Evolutionary conservation across 2,329 filamentous ascomycete genomes (phyloP), one percentile per base, ranked within the genome.

Genomic region (Pezicula carpinea): DNA sequence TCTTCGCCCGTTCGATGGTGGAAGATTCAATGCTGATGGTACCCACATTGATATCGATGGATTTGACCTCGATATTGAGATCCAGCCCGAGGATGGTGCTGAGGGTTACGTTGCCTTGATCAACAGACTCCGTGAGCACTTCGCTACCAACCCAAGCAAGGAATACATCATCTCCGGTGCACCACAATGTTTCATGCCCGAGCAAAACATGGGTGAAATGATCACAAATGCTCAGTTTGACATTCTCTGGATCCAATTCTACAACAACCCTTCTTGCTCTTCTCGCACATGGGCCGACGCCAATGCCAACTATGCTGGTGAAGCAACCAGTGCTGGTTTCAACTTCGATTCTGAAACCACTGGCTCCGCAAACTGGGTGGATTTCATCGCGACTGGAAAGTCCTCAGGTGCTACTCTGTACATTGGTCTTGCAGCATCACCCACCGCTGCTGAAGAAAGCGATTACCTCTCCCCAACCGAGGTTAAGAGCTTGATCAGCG

Each of bases 21-120:
- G 57, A 13, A 43, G 29, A 5, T 44, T 31, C 19, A 53, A 53
- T 36, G 44, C 50, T 3, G 48, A 52, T 32, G 40, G 47, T 14
- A 41, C 49, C 15, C 54, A 43, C 5, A 54, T 63, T 38, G 54
- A 62, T 32, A 53, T 64, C 45, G 61, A 64, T 50, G 62, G 62
- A 7, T 64, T 64, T 41, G 62, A 64, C 47, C 61, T 64, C 43
- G 62, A 64, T 52, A 64, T 64, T 22, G 61, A 64, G 39, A 22
- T 47, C 14, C 3, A 44, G 17, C 14, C 23, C 4, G 23, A 17
- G 13, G 43, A 36, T 15, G 32, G 29, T n/a, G 45, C 36, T 48
- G 33, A 48, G 39, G 62, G 58, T 22, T 64, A 64, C 42, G 55
- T 63, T 31, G 51, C 54, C 13, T 47, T 52, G 38, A 59, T 63